These are phyloP conservation scores for Zygosaccharomyces kombuchaensis DNA, from an alignment of 805 yeast species.

Conservation along the genomic window DNA sequence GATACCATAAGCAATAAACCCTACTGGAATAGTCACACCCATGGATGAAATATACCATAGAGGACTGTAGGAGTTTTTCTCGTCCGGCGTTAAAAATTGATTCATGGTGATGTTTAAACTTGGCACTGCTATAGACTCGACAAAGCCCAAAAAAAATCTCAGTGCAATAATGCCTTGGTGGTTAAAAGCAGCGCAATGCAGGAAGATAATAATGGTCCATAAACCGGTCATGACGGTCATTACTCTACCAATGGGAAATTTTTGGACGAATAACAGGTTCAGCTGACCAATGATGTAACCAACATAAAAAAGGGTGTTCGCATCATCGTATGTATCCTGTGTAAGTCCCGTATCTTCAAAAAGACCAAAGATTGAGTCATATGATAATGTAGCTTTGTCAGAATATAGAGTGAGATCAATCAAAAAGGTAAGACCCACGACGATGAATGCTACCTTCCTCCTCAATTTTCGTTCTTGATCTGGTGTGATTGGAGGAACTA, in stretches of 20 bases:
- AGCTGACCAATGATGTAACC: slow-evolving; percentile 49
- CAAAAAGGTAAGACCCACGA: slow-evolving; percentile 37
- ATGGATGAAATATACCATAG: slow-evolving; percentile 49
- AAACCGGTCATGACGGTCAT: slow-evolving; percentile 36
- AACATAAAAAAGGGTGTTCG: slow-evolving; percentile 50
- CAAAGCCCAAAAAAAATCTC: slow-evolving; percentile 50
- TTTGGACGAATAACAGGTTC: slow-evolving; percentile 43
- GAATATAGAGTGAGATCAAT: slow-evolving; percentile 44
- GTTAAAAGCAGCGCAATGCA: slow-evolving; percentile 43
- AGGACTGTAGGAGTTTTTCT: slow-evolving; percentile 51
- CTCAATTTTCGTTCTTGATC: slow-evolving; percentile 40
- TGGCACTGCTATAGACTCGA: slow-evolving; percentile 44
- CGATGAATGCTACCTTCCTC: slow-evolving; percentile 37
- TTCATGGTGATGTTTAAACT: slow-evolving; percentile 45
- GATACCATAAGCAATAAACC: slow-evolving; percentile 44
- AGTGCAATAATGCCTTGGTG: slow-evolving; percentile 45
- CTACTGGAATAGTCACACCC: slow-evolving; percentile 49
- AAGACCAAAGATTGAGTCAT: slow-evolving; percentile 45
- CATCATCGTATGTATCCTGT: slow-evolving; percentile 43
- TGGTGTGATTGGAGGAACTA: slow-evolving; percentile 39
- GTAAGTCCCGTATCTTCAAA: slow-evolving; percentile 44
- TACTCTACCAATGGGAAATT: slow-evolving; percentile 39
- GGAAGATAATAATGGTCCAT: slow-evolving; percentile 47
- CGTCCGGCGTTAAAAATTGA: slow-evolving; percentile 46
- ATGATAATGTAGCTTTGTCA: slow-evolving; percentile 50